A percentile compares a stretch with the other conserved stretches of the same genome.
phyloP scores from a whole-genome alignment of 495 filamentous ascomycete genomes.

The Thermochaetoides thermophila region DNA sequence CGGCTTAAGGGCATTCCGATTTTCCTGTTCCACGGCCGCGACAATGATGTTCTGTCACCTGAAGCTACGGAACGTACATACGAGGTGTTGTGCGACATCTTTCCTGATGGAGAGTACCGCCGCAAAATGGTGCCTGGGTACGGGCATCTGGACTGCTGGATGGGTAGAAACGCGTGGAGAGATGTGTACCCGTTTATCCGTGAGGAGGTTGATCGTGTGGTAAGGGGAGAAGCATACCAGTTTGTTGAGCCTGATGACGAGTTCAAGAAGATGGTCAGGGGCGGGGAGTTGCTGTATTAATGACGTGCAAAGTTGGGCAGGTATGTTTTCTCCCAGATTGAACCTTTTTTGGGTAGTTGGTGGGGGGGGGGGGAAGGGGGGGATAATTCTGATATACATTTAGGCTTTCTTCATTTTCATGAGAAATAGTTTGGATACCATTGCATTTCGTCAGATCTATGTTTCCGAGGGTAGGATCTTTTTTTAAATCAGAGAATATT shows the following conservation, averaged over 20 bases:
- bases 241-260: constrained; percentile 28
- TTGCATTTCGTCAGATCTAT: too few species aligned
- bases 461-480: too few species aligned
- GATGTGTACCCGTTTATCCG: constrained; percentile 48
- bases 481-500: too few species aligned
- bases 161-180: constrained; percentile 45
- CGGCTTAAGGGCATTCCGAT: constrained; percentile 42
- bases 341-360: too few species aligned
- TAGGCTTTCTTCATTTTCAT: too few species aligned
- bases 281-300: constrained; percentile 25
- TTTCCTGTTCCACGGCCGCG: constrained; percentile 40
- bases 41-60: constrained; percentile 46
- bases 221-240: constrained; percentile 21
- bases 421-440: too few species aligned
- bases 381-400: too few species aligned
- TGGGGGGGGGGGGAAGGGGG: too few species aligned
- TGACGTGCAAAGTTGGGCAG: too few species aligned
- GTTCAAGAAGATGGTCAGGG: constrained; percentile 28
- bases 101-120: constrained; percentile 34
- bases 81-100: constrained; percentile 37
- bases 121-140: constrained; percentile 44
- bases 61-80: constrained; percentile 44
- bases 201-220: constrained; percentile 38
- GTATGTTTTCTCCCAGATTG: too few species aligned
- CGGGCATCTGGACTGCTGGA: constrained; percentile 54